Percentiles rank a stretch among this genome's conserved stretches.
phyloP scores from a whole-genome alignment of 768 basidiomycete genomes.

The Crassisporium funariophilum region DNA sequence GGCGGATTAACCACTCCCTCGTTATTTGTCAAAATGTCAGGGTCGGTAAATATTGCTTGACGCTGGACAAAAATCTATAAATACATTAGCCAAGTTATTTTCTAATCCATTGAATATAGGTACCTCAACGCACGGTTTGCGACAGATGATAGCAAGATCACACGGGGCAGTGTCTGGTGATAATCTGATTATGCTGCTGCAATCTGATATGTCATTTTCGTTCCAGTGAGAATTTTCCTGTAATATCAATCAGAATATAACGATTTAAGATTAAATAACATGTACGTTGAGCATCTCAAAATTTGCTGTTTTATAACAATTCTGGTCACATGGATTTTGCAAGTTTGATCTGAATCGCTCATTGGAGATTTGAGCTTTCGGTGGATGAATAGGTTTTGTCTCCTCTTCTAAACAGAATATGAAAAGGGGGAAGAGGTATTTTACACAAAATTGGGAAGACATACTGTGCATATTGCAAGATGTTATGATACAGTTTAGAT shows the following conservation, averaged over 20 bases:
- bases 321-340: background rate
- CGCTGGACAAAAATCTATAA: constrained; percentile 7
- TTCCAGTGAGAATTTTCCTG: constrained; percentile 29
- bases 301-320: constrained; percentile 7
- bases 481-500: constrained; percentile 43
- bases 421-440: background rate
- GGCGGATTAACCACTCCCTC: too few species aligned
- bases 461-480: constrained; percentile 42
- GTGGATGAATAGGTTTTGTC: background rate
- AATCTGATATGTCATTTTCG: constrained; percentile 23
- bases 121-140: constrained; percentile 51
- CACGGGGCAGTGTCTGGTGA: constrained; percentile 52
- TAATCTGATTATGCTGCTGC: constrained; percentile 41
- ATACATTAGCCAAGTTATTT: too few species aligned
- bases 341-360: background rate
- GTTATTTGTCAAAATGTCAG: background rate
- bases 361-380: background rate
- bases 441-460: background rate
- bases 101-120: too few species aligned
- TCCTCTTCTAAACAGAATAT: background rate
- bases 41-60: background rate
- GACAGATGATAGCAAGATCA: constrained; percentile 48
- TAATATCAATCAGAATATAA: background rate
- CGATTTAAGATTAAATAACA: background rate
- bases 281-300: background rate